These are phyloP conservation scores for Thelonectria rubi DNA, from an alignment of 2,329 filamentous ascomycete genomes.

Conservation along the genomic window DNA sequence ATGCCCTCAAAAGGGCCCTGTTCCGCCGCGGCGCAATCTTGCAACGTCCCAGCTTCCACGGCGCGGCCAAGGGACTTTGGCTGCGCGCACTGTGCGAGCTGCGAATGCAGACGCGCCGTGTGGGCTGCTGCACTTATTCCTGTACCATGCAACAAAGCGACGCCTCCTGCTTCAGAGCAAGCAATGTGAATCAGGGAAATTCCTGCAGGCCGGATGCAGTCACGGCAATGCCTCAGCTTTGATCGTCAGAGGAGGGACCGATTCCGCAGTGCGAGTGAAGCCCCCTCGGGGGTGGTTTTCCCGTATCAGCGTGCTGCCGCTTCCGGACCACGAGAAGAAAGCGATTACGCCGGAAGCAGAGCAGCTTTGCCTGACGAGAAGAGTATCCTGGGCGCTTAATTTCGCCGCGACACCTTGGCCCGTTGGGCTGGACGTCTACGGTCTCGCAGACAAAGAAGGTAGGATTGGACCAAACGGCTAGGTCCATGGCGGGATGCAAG, in stretches of 20 bases:
- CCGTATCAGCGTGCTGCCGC: slow-evolving; percentile 13
- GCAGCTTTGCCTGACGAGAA: slow-evolving; percentile 1
- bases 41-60: not conserved
- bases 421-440: slow-evolving; percentile 22
- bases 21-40: no score
- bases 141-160: slow-evolving; percentile 17
- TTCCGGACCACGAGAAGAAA: slow-evolving; percentile 11
- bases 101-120: slow-evolving; percentile 8
- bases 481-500: slow-evolving; percentile 36
- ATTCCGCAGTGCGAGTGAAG: not conserved
- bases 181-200: slow-evolving; percentile 22
- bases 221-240: slow-evolving; percentile 17
- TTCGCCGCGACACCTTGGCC: slow-evolving; percentile 28
- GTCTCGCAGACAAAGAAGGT: slow-evolving; percentile 34
- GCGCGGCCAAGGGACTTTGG: not conserved
- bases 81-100: slow-evolving; percentile 8
- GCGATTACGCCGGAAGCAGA: not conserved
- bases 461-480: slow-evolving; percentile 40
- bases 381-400: slow-evolving; percentile 40
- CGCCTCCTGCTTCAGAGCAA: slow-evolving; percentile 21
- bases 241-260: not conserved
- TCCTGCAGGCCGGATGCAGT: slow-evolving; percentile 23
- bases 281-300: not conserved
- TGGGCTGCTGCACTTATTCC: slow-evolving; percentile 14
- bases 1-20: not conserved